These are phyloP conservation scores for Dalbergia cultrata DNA, from an alignment of 306 rosid genomes.

Conservation along the genomic window DNA sequence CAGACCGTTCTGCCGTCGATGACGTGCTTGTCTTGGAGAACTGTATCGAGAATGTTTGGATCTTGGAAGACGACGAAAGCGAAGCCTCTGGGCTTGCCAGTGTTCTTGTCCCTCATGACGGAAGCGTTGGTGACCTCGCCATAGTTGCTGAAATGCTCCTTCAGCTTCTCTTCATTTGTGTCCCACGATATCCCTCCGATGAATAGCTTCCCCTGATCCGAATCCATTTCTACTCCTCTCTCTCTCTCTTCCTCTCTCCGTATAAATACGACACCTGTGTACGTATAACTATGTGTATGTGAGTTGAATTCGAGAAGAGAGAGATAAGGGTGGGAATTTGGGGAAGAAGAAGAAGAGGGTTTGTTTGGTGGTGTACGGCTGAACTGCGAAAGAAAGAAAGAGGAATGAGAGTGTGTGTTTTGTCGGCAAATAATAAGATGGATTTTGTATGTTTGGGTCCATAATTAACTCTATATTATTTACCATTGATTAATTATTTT, in stretches of 20 bases:
- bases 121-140: conserved; percentile 86
- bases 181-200: conserved; percentile 99
- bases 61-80: conserved; percentile 87
- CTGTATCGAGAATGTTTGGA: conserved; percentile 90
- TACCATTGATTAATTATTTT: too few species aligned
- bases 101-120: conserved; percentile 87
- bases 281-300: neutral
- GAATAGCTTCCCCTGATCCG: conserved; percentile 96
- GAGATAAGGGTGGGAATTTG: neutral
- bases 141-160: conserved; percentile 79
- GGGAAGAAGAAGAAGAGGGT: neutral
- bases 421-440: too few species aligned
- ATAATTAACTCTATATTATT: too few species aligned
- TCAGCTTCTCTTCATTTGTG: conserved; percentile 88
- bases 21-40: conserved; percentile 89
- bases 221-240: conserved; percentile 64
- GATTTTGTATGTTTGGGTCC: too few species aligned
- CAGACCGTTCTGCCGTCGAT: conserved; percentile 92
- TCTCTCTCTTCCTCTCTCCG: neutral
- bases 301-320: neutral
- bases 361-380: neutral
- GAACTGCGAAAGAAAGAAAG: neutral
- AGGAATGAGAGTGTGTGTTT: too few species aligned
- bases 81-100: conserved; percentile 89
- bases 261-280: neutral